phyloP scores from a whole-genome alignment of 257 asterid species.

The Nicotiana attenuata region DNA sequence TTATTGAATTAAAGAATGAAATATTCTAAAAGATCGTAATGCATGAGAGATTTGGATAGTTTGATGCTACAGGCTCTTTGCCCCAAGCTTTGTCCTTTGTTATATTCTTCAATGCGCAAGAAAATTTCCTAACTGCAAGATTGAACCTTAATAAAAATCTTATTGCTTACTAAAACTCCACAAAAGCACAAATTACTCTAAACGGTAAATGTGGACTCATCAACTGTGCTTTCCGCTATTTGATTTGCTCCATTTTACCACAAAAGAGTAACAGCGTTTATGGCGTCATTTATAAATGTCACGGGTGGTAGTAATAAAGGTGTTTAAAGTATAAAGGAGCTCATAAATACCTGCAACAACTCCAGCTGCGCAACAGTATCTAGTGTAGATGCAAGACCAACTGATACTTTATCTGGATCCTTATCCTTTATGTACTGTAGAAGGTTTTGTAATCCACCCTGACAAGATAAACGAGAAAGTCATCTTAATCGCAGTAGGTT shows the following conservation, averaged over 20 bases:
- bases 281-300: not conserved
- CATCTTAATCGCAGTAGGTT: not conserved
- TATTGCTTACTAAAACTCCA: not conserved
- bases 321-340: slow-evolving; percentile 8
- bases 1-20: slow-evolving; percentile 14
- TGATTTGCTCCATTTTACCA: not conserved
- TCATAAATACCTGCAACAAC: slow-evolving; percentile 70
- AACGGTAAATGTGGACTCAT: not conserved
- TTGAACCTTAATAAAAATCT: not conserved
- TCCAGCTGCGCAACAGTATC: slow-evolving; percentile 84
- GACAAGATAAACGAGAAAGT: slow-evolving; percentile 17
- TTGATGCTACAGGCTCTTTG: not conserved
- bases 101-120: not conserved
- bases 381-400: slow-evolving; percentile 74
- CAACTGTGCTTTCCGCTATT: not conserved
- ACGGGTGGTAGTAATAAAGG: not conserved
- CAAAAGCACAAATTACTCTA: not conserved
- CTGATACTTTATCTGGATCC: slow-evolving; percentile 78
- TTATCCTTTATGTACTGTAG: slow-evolving; percentile 66
- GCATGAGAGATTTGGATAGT: slow-evolving; percentile 1
- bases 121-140: not conserved
- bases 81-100: not conserved
- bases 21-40: not conserved
- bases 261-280: not conserved
- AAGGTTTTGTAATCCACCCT: slow-evolving; percentile 87